These are phyloP conservation scores for Clonostachys sp. DNA, from an alignment of 2,329 filamentous ascomycete genomes.

Conservation along the genomic window DNA sequence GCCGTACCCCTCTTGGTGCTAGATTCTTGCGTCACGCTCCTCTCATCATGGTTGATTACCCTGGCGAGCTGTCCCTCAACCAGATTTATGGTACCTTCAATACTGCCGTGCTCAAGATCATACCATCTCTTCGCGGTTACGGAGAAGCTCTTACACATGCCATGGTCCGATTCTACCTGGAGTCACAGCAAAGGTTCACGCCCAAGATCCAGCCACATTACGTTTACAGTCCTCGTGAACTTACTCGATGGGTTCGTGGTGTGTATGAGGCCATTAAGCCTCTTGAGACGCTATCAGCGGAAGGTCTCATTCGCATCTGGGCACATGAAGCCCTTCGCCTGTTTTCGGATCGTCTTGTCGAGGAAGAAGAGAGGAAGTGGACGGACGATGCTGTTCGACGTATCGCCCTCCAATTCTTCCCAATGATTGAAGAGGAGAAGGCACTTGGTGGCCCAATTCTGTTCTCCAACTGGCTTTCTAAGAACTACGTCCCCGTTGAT, in stretches of 20 bases:
- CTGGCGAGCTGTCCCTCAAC: slow-evolving; percentile 86
- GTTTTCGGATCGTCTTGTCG: slow-evolving; percentile 95
- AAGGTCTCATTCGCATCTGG: slow-evolving; percentile 95
- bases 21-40: slow-evolving; percentile 94
- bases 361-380: slow-evolving; percentile 91
- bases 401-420: slow-evolving; percentile 89
- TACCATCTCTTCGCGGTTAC: slow-evolving; percentile 91
- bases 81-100: slow-evolving; percentile 99
- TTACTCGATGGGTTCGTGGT: slow-evolving; percentile 96
- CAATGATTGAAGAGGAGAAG: slow-evolving; percentile 86
- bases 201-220: slow-evolving; percentile 97
- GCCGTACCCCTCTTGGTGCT: slow-evolving; percentile 88
- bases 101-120: slow-evolving; percentile 90
- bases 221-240: slow-evolving; percentile 96
- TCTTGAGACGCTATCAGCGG: slow-evolving; percentile 79
- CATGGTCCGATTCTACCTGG: slow-evolving; percentile 95
- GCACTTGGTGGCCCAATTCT: slow-evolving; percentile 90
- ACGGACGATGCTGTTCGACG: slow-evolving; percentile 83
- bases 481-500: slow-evolving; percentile 96
- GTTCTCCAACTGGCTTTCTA: slow-evolving; percentile 99
- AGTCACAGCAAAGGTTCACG: slow-evolving; percentile 92
- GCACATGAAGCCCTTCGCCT: slow-evolving; percentile 93
- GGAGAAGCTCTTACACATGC: slow-evolving; percentile 90
- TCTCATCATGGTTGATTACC: slow-evolving; percentile 99
- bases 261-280: slow-evolving; percentile 96